Evolutionary conservation across 2,329 filamentous ascomycete species (phyloP).

Genomic region (Gaeumannomyces sp.): DNA sequence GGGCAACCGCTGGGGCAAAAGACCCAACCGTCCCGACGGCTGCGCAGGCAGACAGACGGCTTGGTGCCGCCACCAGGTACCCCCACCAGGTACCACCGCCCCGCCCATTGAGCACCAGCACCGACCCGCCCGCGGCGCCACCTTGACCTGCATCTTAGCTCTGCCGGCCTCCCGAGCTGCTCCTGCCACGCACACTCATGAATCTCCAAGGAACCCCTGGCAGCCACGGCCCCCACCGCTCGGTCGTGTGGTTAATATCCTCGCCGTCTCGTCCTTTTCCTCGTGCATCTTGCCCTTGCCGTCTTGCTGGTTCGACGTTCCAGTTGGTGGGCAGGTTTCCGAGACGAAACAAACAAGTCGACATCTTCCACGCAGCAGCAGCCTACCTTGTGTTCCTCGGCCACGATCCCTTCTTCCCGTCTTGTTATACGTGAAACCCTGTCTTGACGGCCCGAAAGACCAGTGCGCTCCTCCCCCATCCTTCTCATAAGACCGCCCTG

Average conservation of each 20-base stretch:
- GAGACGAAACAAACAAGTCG: background rate
- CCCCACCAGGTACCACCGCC: too few species aligned
- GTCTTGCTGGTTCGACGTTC: background rate
- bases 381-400: background rate
- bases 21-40: too few species aligned
- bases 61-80: too few species aligned
- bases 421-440: background rate
- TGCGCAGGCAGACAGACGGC: too few species aligned
- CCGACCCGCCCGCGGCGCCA: background rate
- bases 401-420: background rate
- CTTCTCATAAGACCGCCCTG: background rate
- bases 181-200: background rate
- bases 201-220: background rate
- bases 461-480: background rate
- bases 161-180: background rate
- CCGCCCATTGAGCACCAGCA: background rate
- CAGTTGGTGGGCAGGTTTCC: background rate
- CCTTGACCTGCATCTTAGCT: background rate
- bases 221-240: too few species aligned
- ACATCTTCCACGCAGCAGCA: background rate
- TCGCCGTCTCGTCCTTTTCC: background rate
- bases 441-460: background rate
- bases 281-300: too few species aligned
- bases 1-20: too few species aligned
- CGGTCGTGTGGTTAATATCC: background rate